Percentiles rank a stretch among this genome's conserved stretches.
phyloP scores from a whole-genome alignment of 306 rosid genomes.

The Cicer yamashitae region DNA sequence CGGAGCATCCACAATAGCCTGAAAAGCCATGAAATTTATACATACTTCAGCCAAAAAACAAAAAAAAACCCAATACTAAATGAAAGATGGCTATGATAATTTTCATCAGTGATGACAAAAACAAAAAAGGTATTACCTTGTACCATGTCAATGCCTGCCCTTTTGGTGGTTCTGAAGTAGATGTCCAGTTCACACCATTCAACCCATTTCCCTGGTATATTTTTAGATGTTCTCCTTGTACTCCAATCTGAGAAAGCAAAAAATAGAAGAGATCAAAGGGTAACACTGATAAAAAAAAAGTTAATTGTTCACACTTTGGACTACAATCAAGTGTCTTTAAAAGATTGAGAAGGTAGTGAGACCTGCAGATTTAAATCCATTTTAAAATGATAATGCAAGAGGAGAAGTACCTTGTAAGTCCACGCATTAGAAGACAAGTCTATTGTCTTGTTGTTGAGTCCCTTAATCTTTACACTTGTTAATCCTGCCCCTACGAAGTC shows the following conservation, averaged over 20 bases:
- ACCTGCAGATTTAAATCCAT: conserved; percentile 15
- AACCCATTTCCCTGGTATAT: conserved; percentile 66
- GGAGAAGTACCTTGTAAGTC: conserved; percentile 77
- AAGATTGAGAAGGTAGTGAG: conserved; percentile 13
- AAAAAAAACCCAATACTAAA: neutral
- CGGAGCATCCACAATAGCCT: conserved; percentile 81
- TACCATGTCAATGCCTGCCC: conserved; percentile 88
- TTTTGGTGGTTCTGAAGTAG: conserved; percentile 67
- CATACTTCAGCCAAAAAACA: neutral
- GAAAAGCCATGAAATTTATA: conserved; percentile 41
- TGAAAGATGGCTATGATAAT: conserved; percentile 17
- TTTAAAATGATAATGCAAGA: conserved; percentile 15
- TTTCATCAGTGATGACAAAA: conserved; percentile 22
- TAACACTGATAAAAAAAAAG: neutral
- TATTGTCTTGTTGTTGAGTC: conserved; percentile 68
- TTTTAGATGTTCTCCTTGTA: conserved; percentile 75
- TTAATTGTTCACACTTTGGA: neutral
- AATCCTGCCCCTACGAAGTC: conserved; percentile 90
- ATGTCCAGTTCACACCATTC: conserved; percentile 65
- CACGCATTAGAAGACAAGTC: conserved; percentile 79
- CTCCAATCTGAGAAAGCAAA: conserved; percentile 66
- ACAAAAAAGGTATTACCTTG: conserved; percentile 65
- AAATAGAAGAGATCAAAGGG: conserved; percentile 28
- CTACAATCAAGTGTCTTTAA: neutral
- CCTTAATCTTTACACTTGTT: conserved; percentile 68